phyloP scores from a whole-genome alignment of 768 basidiomycete species.

The Naganishia randhawae region DNA sequence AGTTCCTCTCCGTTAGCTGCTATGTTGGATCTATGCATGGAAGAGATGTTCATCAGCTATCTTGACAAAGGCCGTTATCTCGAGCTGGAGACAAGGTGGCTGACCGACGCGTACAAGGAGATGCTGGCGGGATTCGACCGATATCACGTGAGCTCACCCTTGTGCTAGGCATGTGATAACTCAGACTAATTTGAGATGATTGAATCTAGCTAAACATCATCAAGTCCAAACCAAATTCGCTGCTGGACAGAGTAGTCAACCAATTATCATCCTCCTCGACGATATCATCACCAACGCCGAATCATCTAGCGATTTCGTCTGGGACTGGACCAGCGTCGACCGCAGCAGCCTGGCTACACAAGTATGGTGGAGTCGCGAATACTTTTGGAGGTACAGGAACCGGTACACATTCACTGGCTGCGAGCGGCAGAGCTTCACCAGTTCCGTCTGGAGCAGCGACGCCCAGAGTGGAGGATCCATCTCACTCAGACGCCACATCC shows the following conservation, averaged over 20 bases:
- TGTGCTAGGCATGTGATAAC: background rate
- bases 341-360: constrained; percentile 74
- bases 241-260: constrained; percentile 87
- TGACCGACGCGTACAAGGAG: constrained; percentile 71
- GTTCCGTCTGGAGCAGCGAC: constrained; percentile 17
- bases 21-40: constrained; percentile 94
- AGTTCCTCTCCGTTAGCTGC: constrained; percentile 61
- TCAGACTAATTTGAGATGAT: constrained; percentile 56
- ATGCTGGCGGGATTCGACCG: constrained; percentile 72
- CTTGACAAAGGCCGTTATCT: constrained; percentile 87
- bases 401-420: background rate
- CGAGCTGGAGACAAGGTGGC: constrained; percentile 80
- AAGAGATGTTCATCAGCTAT: constrained; percentile 91
- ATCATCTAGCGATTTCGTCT: constrained; percentile 34
- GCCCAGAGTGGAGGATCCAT: constrained; percentile 7
- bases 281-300: constrained; percentile 54
- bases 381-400: constrained; percentile 19
- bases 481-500: background rate
- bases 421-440: constrained; percentile 17
- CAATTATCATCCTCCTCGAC: constrained; percentile 64
- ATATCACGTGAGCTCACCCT: constrained; percentile 68
- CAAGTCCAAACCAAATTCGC: constrained; percentile 60
- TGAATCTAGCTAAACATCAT: constrained; percentile 51
- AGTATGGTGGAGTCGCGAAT: constrained; percentile 55
- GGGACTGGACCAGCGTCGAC: constrained; percentile 54